phyloP scores from a whole-genome alignment of 192 early-diverging fungal species.

The Umbelopsis sp. region DNA sequence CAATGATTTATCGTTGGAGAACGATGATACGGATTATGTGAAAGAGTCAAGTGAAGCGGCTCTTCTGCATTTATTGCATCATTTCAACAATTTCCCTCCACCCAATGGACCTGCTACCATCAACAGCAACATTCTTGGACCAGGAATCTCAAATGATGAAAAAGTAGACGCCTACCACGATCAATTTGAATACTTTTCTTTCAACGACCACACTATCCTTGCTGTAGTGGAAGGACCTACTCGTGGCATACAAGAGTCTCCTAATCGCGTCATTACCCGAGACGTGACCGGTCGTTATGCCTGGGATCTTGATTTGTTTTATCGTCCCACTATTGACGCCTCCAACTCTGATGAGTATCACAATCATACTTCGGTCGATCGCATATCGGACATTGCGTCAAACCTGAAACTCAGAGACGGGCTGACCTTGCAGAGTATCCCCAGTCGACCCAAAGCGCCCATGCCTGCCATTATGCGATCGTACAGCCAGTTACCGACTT shows the following conservation, averaged over 20 bases:
- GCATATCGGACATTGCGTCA: not conserved
- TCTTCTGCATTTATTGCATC: conserved; percentile 71
- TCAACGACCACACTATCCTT: conserved; percentile 73
- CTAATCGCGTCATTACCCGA: conserved; percentile 63
- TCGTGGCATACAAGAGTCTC: not conserved
- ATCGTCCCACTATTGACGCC: not conserved
- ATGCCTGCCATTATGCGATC: not conserved
- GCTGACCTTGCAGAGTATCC: not conserved
- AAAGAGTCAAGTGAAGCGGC: conserved; percentile 70
- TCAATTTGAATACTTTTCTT: conserved; percentile 69
- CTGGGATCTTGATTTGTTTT: conserved; percentile 63
- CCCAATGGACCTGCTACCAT: conserved; percentile 63
- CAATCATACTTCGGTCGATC: not conserved
- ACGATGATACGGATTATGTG: conserved; percentile 34
- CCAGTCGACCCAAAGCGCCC: not conserved
- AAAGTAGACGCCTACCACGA: conserved; percentile 43
- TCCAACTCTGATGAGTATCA: not conserved
- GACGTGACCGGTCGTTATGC: conserved; percentile 80
- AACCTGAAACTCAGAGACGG: conserved; percentile 5
- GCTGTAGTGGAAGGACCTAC: conserved; percentile 68
- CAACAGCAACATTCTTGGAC: conserved; percentile 47
- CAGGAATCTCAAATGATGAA: conserved; percentile 39
- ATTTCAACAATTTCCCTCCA: conserved; percentile 68
- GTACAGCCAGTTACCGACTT: not conserved
- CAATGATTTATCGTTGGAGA: conserved; percentile 1